Evolutionary conservation across 2,329 filamentous ascomycete species (phyloP).

Genomic region (Calcarisporium arbuscula): DNA sequence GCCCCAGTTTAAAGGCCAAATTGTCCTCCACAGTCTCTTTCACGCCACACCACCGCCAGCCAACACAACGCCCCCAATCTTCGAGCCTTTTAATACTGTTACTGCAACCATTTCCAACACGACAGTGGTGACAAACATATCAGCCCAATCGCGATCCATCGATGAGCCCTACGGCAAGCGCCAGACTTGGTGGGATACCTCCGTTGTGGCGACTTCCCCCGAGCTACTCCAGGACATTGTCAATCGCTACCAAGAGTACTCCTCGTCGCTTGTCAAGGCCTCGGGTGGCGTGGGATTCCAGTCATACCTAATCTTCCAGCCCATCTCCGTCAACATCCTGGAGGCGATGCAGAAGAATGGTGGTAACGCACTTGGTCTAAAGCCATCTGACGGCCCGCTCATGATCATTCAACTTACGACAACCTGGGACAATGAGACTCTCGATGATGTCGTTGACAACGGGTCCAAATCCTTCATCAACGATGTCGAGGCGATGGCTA

Average conservation of each 20-base stretch:
- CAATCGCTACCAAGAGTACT: conserved; percentile 15
- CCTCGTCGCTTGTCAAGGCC: conserved; percentile 10
- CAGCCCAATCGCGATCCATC: conserved; percentile 16
- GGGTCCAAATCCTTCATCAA: conserved; percentile 7
- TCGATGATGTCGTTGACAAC: conserved; percentile 24
- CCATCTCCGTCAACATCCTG: conserved; percentile 28
- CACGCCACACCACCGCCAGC: conserved; percentile 10
- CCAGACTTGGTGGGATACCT: conserved; percentile 23
- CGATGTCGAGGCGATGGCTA: conserved; percentile 20
- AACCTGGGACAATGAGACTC: conserved; percentile 16
- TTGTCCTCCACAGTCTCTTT: conserved; percentile 11
- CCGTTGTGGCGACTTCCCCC: conserved; percentile 16
- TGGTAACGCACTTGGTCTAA: conserved; percentile 35
- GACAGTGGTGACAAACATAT: conserved; percentile 17
- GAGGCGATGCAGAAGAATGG: conserved; percentile 26
- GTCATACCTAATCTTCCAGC: conserved; percentile 28
- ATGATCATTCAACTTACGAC: conserved; percentile 23
- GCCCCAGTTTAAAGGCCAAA: conserved; percentile 3
- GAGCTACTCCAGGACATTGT: conserved; percentile 20
- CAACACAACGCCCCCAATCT: conserved; percentile 13
- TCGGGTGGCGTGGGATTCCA: conserved; percentile 5
- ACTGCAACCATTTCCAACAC: conserved; percentile 14
- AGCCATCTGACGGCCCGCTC: conserved; percentile 24
- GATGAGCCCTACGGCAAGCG: conserved; percentile 17
- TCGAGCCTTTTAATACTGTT: conserved; percentile 16